Evolutionary conservation across 148 eudicot genomes (phyloP).

Genomic region (Vaccinium darrowii): DNA sequence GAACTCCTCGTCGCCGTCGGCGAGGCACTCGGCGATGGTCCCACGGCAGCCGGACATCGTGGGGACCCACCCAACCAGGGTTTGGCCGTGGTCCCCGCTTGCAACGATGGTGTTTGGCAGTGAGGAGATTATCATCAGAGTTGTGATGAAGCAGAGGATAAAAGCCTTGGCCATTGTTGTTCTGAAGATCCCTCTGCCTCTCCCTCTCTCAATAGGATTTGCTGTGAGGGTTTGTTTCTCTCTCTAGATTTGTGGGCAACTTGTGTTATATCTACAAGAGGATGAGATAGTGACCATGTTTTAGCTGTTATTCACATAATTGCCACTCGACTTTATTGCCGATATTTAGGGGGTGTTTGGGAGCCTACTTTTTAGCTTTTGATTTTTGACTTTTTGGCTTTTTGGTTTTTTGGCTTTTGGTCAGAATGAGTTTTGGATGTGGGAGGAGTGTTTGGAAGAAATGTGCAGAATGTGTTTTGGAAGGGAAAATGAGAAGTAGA

Average conservation of each 20-base stretch:
- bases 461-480: too few species aligned
- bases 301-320: slow-evolving; percentile 1
- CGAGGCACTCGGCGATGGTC: slow-evolving; percentile 37
- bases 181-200: background rate
- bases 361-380: too few species aligned
- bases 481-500: too few species aligned
- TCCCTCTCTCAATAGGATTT: background rate
- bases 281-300: background rate
- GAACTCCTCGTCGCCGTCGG: slow-evolving; percentile 43
- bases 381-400: too few species aligned
- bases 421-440: too few species aligned
- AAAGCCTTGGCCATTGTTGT: background rate
- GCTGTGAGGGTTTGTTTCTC: background rate
- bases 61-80: slow-evolving; percentile 4
- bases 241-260: background rate
- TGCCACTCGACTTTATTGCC: background rate
- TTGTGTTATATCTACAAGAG: background rate
- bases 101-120: slow-evolving; percentile 3
- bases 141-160: background rate
- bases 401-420: too few species aligned
- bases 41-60: slow-evolving; percentile 43
- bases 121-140: slow-evolving; percentile 4
- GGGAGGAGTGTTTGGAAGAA: too few species aligned
- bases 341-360: too few species aligned
- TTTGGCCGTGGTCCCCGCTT: background rate